A percentile compares a stretch with the other conserved stretches of the same genome.
phyloP scores from a whole-genome alignment of 371 early-diverging fungal genomes.

The Mortierella sp. region DNA sequence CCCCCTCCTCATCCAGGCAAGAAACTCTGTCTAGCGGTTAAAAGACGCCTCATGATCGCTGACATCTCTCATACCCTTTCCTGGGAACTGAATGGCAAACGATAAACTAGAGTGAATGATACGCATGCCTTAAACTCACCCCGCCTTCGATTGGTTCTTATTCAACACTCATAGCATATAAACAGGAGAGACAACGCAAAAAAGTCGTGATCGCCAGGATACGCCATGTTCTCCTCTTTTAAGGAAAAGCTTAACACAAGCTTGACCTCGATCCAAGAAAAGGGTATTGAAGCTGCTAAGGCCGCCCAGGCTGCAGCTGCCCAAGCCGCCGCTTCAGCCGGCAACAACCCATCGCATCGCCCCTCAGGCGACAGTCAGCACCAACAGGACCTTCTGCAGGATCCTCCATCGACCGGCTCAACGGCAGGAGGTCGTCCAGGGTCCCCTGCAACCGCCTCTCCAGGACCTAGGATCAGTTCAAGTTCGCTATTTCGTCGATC shows the following conservation, averaged over 20 bases:
- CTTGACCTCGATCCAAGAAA: slow-evolving; percentile 54
- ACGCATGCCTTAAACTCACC: neutral
- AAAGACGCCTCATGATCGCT: too few species aligned
- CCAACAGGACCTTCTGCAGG: slow-evolving; percentile 21
- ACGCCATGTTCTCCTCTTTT: slow-evolving; percentile 50
- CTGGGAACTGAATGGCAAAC: neutral
- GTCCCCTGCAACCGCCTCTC: slow-evolving; percentile 12
- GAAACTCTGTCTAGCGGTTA: too few species aligned
- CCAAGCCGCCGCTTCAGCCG: slow-evolving; percentile 17
- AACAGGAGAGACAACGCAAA: slow-evolving; percentile 6
- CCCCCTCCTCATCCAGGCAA: neutral
- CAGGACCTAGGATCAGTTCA: slow-evolving; percentile 25
- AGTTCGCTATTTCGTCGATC: slow-evolving; percentile 46
- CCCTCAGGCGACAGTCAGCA: slow-evolving; percentile 25
- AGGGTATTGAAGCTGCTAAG: slow-evolving; percentile 40
- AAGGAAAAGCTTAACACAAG: slow-evolving; percentile 57
- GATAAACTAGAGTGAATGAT: neutral
- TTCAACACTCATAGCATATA: neutral
- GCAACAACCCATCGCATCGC: slow-evolving; percentile 31
- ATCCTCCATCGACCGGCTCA: slow-evolving; percentile 5
- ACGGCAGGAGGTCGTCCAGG: slow-evolving; percentile 9
- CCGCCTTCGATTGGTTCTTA: neutral
- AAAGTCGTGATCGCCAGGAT: neutral
- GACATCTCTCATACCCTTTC: neutral
- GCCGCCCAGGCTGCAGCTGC: slow-evolving; percentile 42